Percentiles rank a stretch among this genome's conserved stretches.
phyloP scores from a whole-genome alignment of 108 stramenopile species.

The Craspedostauros australis region DNA sequence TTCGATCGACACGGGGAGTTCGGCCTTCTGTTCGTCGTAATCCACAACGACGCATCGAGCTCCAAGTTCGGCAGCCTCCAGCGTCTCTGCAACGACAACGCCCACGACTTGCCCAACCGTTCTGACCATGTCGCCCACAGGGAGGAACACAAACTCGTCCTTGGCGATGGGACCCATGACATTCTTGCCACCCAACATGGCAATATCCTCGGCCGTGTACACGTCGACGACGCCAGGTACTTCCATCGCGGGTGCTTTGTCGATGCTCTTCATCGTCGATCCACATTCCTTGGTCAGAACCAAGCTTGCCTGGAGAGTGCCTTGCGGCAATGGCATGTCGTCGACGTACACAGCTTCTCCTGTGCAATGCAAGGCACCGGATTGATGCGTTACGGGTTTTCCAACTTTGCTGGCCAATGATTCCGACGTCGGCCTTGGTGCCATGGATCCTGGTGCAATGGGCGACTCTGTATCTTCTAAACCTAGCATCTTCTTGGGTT shows the following conservation, averaged over 20 bases:
- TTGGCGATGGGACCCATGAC: conserved; percentile 70
- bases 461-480: conserved; percentile 63
- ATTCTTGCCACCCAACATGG: conserved; percentile 69
- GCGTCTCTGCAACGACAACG: conserved; percentile 65
- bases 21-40: conserved; percentile 60
- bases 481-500: conserved; percentile 59
- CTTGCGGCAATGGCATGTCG: conserved; percentile 80
- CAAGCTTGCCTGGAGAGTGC: conserved; percentile 76
- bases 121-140: conserved; percentile 56
- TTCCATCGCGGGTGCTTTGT: conserved; percentile 46
- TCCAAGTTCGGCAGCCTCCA: conserved; percentile 76
- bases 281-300: conserved; percentile 71
- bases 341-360: conserved; percentile 91
- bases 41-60: conserved; percentile 65
- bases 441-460: conserved; percentile 22
- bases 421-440: too few species aligned
- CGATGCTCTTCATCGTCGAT: conserved; percentile 53
- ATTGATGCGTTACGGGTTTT: conserved; percentile 65
- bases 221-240: conserved; percentile 79
- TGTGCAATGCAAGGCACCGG: conserved; percentile 83
- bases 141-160: conserved; percentile 80
- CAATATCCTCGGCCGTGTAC: conserved; percentile 66
- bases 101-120: conserved; percentile 84
- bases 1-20: conserved; percentile 73
- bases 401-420: conserved; percentile 65